Evolutionary conservation across 163 green algal species (phyloP).

Genomic region (Coccomyxa subellipsoidea): DNA sequence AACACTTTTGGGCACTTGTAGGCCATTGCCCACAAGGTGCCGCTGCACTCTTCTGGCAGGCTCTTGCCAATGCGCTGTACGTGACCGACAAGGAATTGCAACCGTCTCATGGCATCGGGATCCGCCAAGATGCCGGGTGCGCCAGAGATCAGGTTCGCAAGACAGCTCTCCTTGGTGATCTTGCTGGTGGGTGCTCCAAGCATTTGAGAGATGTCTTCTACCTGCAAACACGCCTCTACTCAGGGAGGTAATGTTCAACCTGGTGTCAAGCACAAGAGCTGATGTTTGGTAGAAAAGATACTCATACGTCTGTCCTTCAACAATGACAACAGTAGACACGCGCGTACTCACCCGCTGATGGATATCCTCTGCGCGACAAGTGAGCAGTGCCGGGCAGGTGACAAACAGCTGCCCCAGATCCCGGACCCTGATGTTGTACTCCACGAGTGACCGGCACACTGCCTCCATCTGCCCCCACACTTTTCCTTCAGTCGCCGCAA

Average conservation of each 20-base stretch:
- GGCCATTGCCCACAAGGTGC: background rate
- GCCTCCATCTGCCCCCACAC: background rate
- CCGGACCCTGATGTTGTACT: background rate
- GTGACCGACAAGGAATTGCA: background rate
- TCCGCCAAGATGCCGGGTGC: background rate
- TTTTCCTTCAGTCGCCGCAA: too few species aligned
- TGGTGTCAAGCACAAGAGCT: too few species aligned
- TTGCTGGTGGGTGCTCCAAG: background rate
- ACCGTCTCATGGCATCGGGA: background rate
- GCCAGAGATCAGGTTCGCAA: background rate
- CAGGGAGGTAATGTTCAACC: too few species aligned
- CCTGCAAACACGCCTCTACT: slow-evolving; percentile 4
- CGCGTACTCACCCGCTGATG: slow-evolving; percentile 4
- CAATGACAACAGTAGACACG: too few species aligned
- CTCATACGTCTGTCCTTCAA: too few species aligned
- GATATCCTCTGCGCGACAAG: background rate
- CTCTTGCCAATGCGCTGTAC: background rate
- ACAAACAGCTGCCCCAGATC: background rate
- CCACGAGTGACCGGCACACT: background rate
- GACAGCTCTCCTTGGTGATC: background rate
- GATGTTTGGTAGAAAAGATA: too few species aligned
- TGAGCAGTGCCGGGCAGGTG: background rate
- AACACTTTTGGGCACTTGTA: background rate
- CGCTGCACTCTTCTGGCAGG: background rate
- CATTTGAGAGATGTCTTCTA: background rate